phyloP scores from a whole-genome alignment of 176 grass and related monocot species.

The Tuctoria greenei region DNA sequence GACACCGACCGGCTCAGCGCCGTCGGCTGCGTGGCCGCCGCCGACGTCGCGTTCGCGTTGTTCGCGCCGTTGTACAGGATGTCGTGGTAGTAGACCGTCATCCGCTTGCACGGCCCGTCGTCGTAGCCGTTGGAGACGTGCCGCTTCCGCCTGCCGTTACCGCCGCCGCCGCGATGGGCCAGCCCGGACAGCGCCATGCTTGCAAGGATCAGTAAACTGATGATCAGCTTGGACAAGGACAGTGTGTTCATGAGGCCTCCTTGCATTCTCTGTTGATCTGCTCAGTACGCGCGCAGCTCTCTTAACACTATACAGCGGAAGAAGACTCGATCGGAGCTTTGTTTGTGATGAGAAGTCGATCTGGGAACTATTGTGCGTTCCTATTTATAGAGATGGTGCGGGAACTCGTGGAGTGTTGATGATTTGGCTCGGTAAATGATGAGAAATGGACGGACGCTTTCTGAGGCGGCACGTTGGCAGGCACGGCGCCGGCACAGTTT shows the following conservation, averaged over 20 bases:
- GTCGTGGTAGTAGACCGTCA: neutral
- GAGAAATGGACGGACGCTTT: neutral
- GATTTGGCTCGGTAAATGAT: no score
- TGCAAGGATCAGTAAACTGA: neutral
- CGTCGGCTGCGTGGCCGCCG: neutral
- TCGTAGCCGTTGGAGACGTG: neutral
- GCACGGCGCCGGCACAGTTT: no score
- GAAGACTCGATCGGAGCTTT: no score
- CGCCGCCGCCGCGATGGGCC: neutral
- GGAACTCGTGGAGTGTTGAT: neutral
- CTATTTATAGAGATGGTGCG: neutral
- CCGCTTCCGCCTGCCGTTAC: neutral
- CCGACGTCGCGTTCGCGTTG: constrained; percentile 38
- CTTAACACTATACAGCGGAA: no score
- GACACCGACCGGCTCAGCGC: constrained; percentile 16
- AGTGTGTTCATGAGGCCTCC: neutral
- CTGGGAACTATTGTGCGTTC: no score
- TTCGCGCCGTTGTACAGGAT: constrained; percentile 30
- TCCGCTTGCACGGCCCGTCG: constrained; percentile 28
- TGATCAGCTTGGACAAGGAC: neutral
- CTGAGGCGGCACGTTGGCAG: neutral
- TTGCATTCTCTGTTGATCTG: no score
- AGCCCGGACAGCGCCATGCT: neutral
- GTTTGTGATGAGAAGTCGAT: no score
- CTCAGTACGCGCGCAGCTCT: no score